Percentiles rank a stretch among this genome's conserved stretches.
phyloP scores from a whole-genome alignment of 495 filamentous ascomycete genomes.

The Aspergillus panamensis region DNA sequence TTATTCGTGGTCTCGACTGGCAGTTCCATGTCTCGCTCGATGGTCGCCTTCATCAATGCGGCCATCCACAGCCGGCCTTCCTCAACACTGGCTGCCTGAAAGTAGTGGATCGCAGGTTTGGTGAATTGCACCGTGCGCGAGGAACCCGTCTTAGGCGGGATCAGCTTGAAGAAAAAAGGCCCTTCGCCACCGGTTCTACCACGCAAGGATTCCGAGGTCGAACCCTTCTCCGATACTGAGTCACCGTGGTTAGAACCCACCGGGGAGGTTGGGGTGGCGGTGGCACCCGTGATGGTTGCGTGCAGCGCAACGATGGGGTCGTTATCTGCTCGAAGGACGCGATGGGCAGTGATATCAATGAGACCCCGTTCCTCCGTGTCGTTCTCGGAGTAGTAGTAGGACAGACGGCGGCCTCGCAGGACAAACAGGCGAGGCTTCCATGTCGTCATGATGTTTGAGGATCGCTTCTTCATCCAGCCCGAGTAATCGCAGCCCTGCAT shows the following conservation, averaged over 20 bases:
- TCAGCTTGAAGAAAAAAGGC: slow-evolving; percentile 97
- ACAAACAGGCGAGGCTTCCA: slow-evolving; percentile 97
- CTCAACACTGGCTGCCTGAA: slow-evolving; percentile 85
- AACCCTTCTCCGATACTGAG: slow-evolving; percentile 31
- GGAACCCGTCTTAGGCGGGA: slow-evolving; percentile 83
- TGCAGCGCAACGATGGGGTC: slow-evolving; percentile 87
- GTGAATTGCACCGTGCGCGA: slow-evolving; percentile 94
- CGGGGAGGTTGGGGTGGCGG: slow-evolving; percentile 69
- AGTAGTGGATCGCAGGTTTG: slow-evolving; percentile 94
- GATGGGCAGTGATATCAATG: slow-evolving; percentile 96
- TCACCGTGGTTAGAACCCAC: slow-evolving; percentile 55
- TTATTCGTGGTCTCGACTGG: slow-evolving; percentile 87
- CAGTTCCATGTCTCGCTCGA: slow-evolving; percentile 82
- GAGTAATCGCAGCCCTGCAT: slow-evolving; percentile 86
- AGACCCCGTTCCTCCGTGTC: slow-evolving; percentile 90
- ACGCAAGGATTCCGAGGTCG: slow-evolving; percentile 26
- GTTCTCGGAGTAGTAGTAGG: slow-evolving; percentile 93
- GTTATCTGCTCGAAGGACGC: slow-evolving; percentile 90
- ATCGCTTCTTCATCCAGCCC: slow-evolving; percentile 99
- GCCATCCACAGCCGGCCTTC: slow-evolving; percentile 97
- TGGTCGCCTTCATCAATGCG: slow-evolving; percentile 97
- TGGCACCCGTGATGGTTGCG: slow-evolving; percentile 85
- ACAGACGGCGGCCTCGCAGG: slow-evolving; percentile 81
- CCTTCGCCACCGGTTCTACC: slow-evolving; percentile 40
- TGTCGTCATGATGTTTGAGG: slow-evolving; percentile 88